These are phyloP conservation scores for Onygenales sp. DNA, from an alignment of 2,329 filamentous ascomycete species.

Conservation along the genomic window DNA sequence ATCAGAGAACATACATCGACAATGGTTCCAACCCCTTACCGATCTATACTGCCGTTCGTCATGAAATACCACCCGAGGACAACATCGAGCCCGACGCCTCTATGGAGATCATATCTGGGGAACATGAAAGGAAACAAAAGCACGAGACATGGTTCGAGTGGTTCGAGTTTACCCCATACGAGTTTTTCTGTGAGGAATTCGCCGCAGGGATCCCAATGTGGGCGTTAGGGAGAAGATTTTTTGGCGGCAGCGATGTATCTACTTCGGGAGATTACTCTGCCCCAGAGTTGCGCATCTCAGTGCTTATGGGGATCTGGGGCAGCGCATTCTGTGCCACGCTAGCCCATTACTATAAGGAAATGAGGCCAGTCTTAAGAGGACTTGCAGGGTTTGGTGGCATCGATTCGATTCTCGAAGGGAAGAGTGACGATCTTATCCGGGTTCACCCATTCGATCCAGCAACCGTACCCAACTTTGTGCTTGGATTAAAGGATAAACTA, in stretches of 20 bases:
- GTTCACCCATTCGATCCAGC: slow-evolving; percentile 93
- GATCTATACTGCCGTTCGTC: slow-evolving; percentile 90
- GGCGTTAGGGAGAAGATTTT: slow-evolving; percentile 78
- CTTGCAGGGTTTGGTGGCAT: slow-evolving; percentile 66
- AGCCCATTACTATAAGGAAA: slow-evolving; percentile 90
- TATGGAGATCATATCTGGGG: slow-evolving; percentile 17
- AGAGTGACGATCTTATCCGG: slow-evolving; percentile 75
- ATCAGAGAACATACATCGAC: slow-evolving; percentile 66
- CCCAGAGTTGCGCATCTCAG: slow-evolving; percentile 73
- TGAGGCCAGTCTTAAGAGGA: slow-evolving; percentile 69
- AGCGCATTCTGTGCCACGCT: slow-evolving; percentile 93
- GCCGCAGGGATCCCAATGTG: slow-evolving; percentile 88
- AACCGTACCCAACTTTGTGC: slow-evolving; percentile 77
- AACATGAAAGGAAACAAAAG: slow-evolving; percentile 37
- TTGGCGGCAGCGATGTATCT: slow-evolving; percentile 59
- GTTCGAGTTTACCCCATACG: slow-evolving; percentile 92
- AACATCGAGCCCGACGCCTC: slow-evolving; percentile 12
- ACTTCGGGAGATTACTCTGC: slow-evolving; percentile 58
- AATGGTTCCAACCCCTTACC: slow-evolving; percentile 76
- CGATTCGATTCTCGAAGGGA: slow-evolving; percentile 72
- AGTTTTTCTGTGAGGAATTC: slow-evolving; percentile 91
- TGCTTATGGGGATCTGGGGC: slow-evolving; percentile 90
- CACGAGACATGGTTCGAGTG: slow-evolving; percentile 90
- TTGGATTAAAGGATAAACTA: slow-evolving; percentile 68
- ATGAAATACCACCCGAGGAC: slow-evolving; percentile 66